phyloP scores from a whole-genome alignment of 768 basidiomycete species.

The Macrolepiota fuliginosa region DNA sequence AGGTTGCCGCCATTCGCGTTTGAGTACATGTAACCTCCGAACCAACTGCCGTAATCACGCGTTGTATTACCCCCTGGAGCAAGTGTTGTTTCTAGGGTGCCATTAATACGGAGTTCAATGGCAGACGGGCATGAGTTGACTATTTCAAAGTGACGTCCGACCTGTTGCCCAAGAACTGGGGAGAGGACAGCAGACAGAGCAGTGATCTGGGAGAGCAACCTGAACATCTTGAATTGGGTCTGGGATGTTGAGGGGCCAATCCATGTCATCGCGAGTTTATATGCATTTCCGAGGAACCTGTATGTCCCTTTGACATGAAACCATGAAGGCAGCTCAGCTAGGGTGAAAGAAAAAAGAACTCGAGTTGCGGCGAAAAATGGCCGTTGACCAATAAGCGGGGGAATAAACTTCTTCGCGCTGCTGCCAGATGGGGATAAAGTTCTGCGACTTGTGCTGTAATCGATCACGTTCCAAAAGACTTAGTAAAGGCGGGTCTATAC shows the following conservation, averaged over 20 bases:
- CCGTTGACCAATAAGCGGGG: not conserved
- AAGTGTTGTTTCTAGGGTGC: slow-evolving; percentile 15
- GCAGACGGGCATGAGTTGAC: not conserved
- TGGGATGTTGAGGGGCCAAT: not conserved
- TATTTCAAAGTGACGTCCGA: slow-evolving; percentile 10
- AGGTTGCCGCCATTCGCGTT: not conserved
- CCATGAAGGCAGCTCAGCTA: not conserved
- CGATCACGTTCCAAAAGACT: no score
- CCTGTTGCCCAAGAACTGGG: not conserved
- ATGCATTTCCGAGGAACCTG: not conserved
- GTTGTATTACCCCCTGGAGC: slow-evolving; percentile 12
- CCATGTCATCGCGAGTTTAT: not conserved
- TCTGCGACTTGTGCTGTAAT: no score
- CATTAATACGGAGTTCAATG: slow-evolving; percentile 14
- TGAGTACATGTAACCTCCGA: not conserved
- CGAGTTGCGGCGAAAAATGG: not conserved
- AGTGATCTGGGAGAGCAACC: not conserved
- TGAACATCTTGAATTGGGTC: not conserved
- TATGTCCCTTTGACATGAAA: not conserved
- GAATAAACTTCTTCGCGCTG: no score
- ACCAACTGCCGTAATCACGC: not conserved
- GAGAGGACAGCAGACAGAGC: not conserved
- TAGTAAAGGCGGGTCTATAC: no score
- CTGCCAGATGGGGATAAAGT: no score
- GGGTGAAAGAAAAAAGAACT: not conserved